Evolutionary conservation across 2,329 filamentous ascomycete genomes (phyloP).

Genomic region (Ophiostoma himal-ulmi): DNA sequence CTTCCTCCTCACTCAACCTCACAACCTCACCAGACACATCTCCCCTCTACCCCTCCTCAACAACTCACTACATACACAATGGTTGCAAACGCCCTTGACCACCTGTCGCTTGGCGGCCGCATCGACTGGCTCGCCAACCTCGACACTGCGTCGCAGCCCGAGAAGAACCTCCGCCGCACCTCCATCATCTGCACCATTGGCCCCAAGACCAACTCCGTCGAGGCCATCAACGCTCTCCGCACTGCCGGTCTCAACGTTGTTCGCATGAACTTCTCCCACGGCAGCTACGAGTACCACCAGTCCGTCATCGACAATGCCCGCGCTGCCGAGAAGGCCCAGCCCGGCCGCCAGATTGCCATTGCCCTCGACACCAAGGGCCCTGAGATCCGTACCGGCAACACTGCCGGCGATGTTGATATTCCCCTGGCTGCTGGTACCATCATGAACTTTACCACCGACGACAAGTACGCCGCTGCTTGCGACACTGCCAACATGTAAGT

Average conservation of each 20-base stretch:
- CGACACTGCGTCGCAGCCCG: constrained; percentile 81
- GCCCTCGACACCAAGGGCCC: constrained; percentile 71
- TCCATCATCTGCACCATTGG: constrained; percentile 99
- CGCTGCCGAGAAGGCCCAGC: constrained; percentile 69
- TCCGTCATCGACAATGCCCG: constrained; percentile 95
- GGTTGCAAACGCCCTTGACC: constrained; percentile 69
- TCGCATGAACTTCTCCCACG: constrained; percentile 99
- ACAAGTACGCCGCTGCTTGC: constrained; percentile 76
- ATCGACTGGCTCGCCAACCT: constrained; percentile 64
- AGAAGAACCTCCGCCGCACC: constrained; percentile 87
- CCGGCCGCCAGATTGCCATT: constrained; percentile 87
- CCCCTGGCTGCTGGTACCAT: constrained; percentile 77
- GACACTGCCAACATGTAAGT: constrained; percentile 90
- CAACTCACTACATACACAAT: constrained; percentile 33
- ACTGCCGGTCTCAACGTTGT: constrained; percentile 92
- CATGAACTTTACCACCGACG: constrained; percentile 95
- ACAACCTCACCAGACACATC: constrained; percentile 11
- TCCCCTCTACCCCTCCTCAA: constrained; percentile 13
- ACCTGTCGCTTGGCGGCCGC: constrained; percentile 70
- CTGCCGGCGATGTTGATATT: constrained; percentile 70
- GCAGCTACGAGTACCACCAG: constrained; percentile 85
- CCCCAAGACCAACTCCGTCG: constrained; percentile 96
- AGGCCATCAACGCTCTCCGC: constrained; percentile 94
- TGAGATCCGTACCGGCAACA: constrained; percentile 58
- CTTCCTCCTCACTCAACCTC: not conserved